Evolutionary conservation across 306 rosid genomes (phyloP).

Genomic region (Leucaena leucocephala): DNA sequence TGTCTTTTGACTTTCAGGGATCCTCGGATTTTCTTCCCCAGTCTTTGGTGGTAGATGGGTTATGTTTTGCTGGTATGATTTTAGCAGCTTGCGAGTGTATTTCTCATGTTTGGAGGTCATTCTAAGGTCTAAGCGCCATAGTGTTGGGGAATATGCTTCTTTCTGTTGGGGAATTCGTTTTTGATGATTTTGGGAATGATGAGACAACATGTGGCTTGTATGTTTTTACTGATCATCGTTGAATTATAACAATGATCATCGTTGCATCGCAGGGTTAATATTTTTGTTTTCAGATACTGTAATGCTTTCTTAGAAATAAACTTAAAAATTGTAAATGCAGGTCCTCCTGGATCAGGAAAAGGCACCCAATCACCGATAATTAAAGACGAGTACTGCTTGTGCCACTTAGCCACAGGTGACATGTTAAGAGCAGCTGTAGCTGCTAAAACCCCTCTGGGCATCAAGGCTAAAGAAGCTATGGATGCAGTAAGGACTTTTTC

Average conservation of each 20-base stretch:
- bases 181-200: slow-evolving; percentile 3
- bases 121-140: not conserved
- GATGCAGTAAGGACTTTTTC: slow-evolving; percentile 59
- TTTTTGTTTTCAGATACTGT: not conserved
- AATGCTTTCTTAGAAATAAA: not conserved
- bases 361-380: slow-evolving; percentile 97
- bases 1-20: not conserved
- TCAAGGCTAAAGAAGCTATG: slow-evolving; percentile 98
- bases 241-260: not conserved
- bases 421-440: slow-evolving; percentile 95
- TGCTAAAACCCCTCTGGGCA: slow-evolving; percentile 94
- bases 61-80: not conserved
- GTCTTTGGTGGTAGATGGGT: not conserved
- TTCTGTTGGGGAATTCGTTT: slow-evolving; percentile 4
- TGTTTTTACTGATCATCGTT: not conserved
- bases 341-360: slow-evolving; percentile 99
- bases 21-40: not conserved
- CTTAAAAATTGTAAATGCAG: slow-evolving; percentile 52
- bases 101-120: slow-evolving; percentile 2
- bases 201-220: not conserved
- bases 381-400: slow-evolving; percentile 94
- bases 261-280: not conserved
- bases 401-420: slow-evolving; percentile 99
- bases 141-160: slow-evolving; percentile 16
- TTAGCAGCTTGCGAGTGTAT: not conserved